phyloP scores from a whole-genome alignment of 139 green algal genomes.

The Haematococcus sp. region DNA sequence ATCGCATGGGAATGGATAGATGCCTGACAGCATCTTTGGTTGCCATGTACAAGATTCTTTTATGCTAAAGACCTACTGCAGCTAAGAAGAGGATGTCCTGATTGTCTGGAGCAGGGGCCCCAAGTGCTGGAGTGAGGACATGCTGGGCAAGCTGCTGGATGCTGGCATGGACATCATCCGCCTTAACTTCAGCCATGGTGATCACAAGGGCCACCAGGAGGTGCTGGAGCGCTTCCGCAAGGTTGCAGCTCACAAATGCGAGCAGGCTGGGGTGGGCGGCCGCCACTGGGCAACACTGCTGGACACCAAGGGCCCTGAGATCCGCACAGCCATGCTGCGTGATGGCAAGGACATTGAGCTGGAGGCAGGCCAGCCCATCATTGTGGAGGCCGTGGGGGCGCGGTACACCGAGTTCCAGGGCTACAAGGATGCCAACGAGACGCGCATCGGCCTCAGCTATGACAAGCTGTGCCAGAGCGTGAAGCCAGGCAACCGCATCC shows the following conservation, averaged over 20 bases:
- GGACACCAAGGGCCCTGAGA: slow-evolving; percentile 66
- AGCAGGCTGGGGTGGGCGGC: neutral
- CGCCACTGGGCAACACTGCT: slow-evolving; percentile 41
- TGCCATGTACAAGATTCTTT: too few species aligned
- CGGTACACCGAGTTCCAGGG: slow-evolving; percentile 48
- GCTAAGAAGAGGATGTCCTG: too few species aligned
- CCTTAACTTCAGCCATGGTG: slow-evolving; percentile 74
- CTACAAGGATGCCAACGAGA: slow-evolving; percentile 47
- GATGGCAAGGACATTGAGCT: slow-evolving; percentile 49
- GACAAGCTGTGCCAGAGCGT: slow-evolving; percentile 56
- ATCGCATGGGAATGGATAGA: too few species aligned
- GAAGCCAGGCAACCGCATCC: slow-evolving; percentile 49
- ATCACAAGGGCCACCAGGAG: slow-evolving; percentile 54
- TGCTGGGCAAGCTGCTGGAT: slow-evolving; percentile 59
- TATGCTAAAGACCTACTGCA: too few species aligned
- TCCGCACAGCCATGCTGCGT: slow-evolving; percentile 58
- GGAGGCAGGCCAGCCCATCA: slow-evolving; percentile 50
- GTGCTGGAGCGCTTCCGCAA: slow-evolving; percentile 61
- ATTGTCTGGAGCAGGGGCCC: slow-evolving; percentile 27
- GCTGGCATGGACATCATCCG: slow-evolving; percentile 66
- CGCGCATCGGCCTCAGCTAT: slow-evolving; percentile 57
- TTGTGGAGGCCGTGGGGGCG: slow-evolving; percentile 53
- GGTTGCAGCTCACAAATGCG: slow-evolving; percentile 16
- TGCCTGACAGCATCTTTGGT: too few species aligned
- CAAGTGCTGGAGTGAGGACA: slow-evolving; percentile 54